Base-by-base conservation (phyloP, 352 stramenopile genomes). In the Phytopythium boreale region DNA sequence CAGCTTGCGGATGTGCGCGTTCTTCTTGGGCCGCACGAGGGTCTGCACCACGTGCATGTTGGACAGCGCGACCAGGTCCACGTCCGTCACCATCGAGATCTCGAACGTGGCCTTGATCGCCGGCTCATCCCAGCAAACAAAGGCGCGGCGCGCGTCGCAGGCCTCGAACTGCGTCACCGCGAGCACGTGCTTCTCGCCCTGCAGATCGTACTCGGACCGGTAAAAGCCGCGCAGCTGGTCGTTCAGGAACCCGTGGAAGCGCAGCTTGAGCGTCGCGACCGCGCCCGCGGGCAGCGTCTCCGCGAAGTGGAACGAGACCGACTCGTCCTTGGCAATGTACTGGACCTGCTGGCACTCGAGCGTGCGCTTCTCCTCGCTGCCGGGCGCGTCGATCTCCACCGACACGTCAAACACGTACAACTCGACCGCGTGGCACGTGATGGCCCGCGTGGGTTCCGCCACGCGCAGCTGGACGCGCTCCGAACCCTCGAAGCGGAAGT, bases 111-210 rank as follows among this genome's bases (percentile, higher is more conserved):
- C 96, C 75, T 99, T 99, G 29, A 97, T 79, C 31, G 93, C 88
- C 5, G 97, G 97, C 77, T 99, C 97, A 70, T 99, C 97, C 88
- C 96, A 98, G 79, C 97, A 99, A 17, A 98, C 96, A 67, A 99
- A 99, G 50, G 94, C 96, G 22, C 95, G 86, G 57, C 97, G 87
- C 26, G 89, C 88, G 64, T 98, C 87, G 59, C 90, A 90, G 26
- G 88, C 86, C 67, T 87, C 77, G 56, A 92, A 93, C 66, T 92
- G 82, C 67, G 83, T 91, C 61, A 93, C 95, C 1, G 95, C 96
- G 65, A 99, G 97, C 70, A 97, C 87, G 63, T 96, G 94, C 59
- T 83, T 88, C 65, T 98, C 81, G 14, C 90, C 84, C 24, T 98
- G 77, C 51, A 95, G 79, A 37, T 96, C 84, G 76, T 99, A 99